These are phyloP conservation scores for Venturia asperata DNA, from an alignment of 2,329 filamentous ascomycete species.

Conservation along the genomic window DNA sequence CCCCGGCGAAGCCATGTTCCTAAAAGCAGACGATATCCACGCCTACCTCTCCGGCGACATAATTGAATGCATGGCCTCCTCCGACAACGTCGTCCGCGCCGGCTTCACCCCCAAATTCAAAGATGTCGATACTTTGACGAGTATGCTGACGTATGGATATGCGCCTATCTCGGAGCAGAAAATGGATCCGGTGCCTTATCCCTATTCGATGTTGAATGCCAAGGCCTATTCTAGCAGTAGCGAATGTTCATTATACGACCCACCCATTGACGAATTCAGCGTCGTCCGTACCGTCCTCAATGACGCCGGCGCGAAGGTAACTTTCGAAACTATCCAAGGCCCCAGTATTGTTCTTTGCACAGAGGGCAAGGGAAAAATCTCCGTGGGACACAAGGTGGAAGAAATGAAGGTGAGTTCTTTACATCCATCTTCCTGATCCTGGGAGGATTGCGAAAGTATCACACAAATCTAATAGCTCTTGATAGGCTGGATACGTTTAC, in stretches of 20 bases:
- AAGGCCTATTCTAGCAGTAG: constrained; percentile 72
- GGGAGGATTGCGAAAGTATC: too few species aligned
- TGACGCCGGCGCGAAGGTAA: constrained; percentile 66
- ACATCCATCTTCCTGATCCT: too few species aligned
- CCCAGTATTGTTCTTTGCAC: constrained; percentile 94
- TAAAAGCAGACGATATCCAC: constrained; percentile 95
- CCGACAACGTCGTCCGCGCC: constrained; percentile 96
- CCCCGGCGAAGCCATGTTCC: constrained; percentile 89
- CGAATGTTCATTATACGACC: constrained; percentile 72
- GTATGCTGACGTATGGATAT: constrained; percentile 91
- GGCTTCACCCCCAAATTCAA: constrained; percentile 99
- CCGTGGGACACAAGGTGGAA: constrained; percentile 73
- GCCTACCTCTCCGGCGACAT: constrained; percentile 92
- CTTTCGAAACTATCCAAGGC: constrained; percentile 78
- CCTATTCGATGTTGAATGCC: constrained; percentile 77
- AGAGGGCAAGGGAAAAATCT: constrained; percentile 71
- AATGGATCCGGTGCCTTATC: constrained; percentile 78
- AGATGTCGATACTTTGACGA: constrained; percentile 79
- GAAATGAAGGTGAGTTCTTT: constrained; percentile 46
- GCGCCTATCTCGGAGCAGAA: constrained; percentile 93
- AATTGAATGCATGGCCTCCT: constrained; percentile 97
- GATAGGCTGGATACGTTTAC: constrained; percentile 40
- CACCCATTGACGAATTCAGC: constrained; percentile 92
- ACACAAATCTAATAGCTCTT: too few species aligned
- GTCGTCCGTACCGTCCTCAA: constrained; percentile 76